These are phyloP conservation scores for Cladosporium sphaerospermum DNA, from an alignment of 2,329 filamentous ascomycete species.

Conservation along the genomic window DNA sequence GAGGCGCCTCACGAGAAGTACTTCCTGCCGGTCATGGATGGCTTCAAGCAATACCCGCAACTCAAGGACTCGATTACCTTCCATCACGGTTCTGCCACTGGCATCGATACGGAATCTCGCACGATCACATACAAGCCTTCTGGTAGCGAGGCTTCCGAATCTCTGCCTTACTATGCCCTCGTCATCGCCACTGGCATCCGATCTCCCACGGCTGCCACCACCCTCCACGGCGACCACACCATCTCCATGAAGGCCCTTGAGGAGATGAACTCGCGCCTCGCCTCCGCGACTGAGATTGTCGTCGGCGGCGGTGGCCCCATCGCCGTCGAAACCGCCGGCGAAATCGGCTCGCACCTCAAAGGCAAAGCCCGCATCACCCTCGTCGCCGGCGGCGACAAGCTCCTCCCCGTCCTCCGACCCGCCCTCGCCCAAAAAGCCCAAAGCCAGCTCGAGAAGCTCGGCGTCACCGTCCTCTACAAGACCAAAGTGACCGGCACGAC, in stretches of 20 bases:
- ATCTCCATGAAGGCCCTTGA: slow-evolving; percentile 28
- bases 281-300: slow-evolving; percentile 32
- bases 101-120: slow-evolving; percentile 39
- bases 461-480: slow-evolving; percentile 34
- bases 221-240: slow-evolving; percentile 34
- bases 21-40: slow-evolving; percentile 44
- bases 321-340: slow-evolving; percentile 34
- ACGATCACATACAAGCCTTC: slow-evolving; percentile 39
- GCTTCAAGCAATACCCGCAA: slow-evolving; percentile 46
- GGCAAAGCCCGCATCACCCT: slow-evolving; percentile 41
- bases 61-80: slow-evolving; percentile 36
- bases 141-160: slow-evolving; percentile 27
- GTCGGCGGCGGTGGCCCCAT: slow-evolving; percentile 33
- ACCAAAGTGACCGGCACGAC: slow-evolving; percentile 21
- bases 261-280: slow-evolving; percentile 26
- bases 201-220: slow-evolving; percentile 41
- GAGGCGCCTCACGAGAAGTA: slow-evolving; percentile 44
- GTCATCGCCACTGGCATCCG: slow-evolving; percentile 51
- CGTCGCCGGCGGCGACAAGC: slow-evolving; percentile 35
- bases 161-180: slow-evolving; percentile 47
- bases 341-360: slow-evolving; percentile 31
- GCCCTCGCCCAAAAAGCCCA: slow-evolving; percentile 39
- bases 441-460: slow-evolving; percentile 40
- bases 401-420: slow-evolving; percentile 38
- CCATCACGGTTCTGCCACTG: slow-evolving; percentile 44